These are phyloP conservation scores for Lentithecium fluviatile DNA, from an alignment of 495 filamentous ascomycete species.

Conservation along the genomic window DNA sequence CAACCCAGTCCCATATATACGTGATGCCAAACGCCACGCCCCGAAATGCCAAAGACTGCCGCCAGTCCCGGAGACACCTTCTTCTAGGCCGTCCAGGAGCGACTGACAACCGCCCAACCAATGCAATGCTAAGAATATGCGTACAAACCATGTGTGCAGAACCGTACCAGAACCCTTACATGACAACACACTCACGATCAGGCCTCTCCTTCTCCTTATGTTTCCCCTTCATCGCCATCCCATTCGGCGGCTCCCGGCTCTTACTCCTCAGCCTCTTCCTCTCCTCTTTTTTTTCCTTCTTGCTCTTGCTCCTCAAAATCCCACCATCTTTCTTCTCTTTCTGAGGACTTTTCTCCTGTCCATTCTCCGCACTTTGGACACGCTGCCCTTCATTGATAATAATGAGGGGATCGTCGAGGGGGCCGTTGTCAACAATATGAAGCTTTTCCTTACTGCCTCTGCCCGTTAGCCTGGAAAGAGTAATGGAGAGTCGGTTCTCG, in stretches of 20 bases:
- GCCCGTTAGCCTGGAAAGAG: slow-evolving; percentile 63
- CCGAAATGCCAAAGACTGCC: too few species aligned
- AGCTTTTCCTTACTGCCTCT: slow-evolving; percentile 40
- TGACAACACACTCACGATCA: slow-evolving; percentile 70
- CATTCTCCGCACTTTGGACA: slow-evolving; percentile 9
- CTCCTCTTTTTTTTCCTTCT: slow-evolving; percentile 45
- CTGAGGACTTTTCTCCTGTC: slow-evolving; percentile 47
- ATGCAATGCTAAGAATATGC: slow-evolving; percentile 9
- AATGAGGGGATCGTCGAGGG: slow-evolving; percentile 15
- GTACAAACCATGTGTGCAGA: not conserved
- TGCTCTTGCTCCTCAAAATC: slow-evolving; percentile 41
- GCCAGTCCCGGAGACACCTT: too few species aligned
- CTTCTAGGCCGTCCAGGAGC: too few species aligned
- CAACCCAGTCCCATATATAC: not conserved
- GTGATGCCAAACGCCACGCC: too few species aligned
- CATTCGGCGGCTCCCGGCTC: slow-evolving; percentile 39
- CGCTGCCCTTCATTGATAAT: slow-evolving; percentile 25
- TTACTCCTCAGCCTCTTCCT: slow-evolving; percentile 49
- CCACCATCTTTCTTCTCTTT: slow-evolving; percentile 15
- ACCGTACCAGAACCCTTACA: slow-evolving; percentile 43
- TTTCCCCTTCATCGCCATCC: slow-evolving; percentile 47
- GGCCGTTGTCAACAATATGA: slow-evolving; percentile 5
- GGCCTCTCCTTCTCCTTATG: slow-evolving; percentile 43
- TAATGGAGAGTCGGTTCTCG: slow-evolving; percentile 65
- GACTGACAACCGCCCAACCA: not conserved